phyloP scores from a whole-genome alignment of 2,329 filamentous ascomycete genomes.

The Alternaria brassicae region DNA sequence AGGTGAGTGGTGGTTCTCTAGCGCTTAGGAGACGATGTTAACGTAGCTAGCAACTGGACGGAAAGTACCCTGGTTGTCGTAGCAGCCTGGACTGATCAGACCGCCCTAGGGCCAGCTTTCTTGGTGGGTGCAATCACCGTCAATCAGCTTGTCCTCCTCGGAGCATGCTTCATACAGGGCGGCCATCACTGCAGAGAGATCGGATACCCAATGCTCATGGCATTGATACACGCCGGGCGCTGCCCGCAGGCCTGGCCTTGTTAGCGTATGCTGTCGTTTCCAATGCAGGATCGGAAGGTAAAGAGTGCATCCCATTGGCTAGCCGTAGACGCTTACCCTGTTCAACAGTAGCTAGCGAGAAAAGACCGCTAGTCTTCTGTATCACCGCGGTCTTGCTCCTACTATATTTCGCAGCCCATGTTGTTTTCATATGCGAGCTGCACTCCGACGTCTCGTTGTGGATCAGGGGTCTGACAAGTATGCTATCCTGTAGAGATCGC shows the following conservation, averaged over 20 bases:
- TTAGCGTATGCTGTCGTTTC: not conserved
- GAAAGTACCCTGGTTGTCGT: not conserved
- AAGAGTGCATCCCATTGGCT: not conserved
- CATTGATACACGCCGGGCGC: not conserved
- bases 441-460: not conserved
- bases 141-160: not conserved
- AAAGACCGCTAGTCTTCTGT: not conserved
- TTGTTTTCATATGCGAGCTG: not conserved
- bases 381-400: not conserved
- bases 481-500: too few species aligned
- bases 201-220: not conserved
- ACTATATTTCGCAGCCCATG: not conserved
- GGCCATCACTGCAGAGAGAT: not conserved
- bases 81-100: not conserved
- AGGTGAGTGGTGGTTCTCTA: not conserved
- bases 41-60: not conserved
- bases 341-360: not conserved
- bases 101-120: not conserved
- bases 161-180: not conserved
- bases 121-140: not conserved
- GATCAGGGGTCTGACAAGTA: too few species aligned
- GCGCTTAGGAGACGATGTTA: not conserved
- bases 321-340: not conserved
- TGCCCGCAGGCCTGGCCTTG: not conserved
- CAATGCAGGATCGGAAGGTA: not conserved